phyloP scores from a whole-genome alignment of 2,329 filamentous ascomycete species.

The Phaeosphaeriaceae sp. region DNA sequence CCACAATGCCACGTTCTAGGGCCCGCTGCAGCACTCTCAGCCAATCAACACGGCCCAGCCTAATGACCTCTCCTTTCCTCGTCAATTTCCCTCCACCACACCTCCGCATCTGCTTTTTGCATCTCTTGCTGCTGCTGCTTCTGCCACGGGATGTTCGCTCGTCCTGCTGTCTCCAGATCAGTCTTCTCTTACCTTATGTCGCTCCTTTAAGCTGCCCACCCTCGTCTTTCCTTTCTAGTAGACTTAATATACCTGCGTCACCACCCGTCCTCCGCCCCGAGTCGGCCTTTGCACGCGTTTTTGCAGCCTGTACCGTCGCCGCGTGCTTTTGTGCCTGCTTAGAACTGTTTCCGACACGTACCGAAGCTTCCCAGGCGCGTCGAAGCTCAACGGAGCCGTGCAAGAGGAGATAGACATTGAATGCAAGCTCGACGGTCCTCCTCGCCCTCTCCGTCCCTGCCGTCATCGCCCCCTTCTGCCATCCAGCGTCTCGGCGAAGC shows the following conservation, averaged over 20 bases:
- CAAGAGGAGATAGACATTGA: conserved; percentile 37
- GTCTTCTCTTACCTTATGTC: conserved; percentile 44
- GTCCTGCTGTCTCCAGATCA: conserved; percentile 36
- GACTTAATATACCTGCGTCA: conserved; percentile 40
- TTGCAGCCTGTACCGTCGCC: conserved; percentile 9
- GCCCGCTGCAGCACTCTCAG: conserved; percentile 1
- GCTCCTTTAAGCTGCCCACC: conserved; percentile 43
- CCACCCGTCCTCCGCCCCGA: conserved; percentile 24
- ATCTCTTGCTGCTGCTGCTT: conserved; percentile 33
- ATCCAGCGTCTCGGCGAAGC: conserved; percentile 32
- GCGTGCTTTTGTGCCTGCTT: conserved; percentile 11
- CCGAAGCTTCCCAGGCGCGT: conserved; percentile 30
- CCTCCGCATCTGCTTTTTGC: conserved; percentile 25
- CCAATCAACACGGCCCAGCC: conserved; percentile 23
- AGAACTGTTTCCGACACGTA: conserved; percentile 25
- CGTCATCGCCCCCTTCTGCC: conserved; percentile 45
- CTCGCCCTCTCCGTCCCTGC: conserved; percentile 40
- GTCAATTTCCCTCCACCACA: conserved; percentile 14
- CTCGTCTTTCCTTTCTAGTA: conserved; percentile 45
- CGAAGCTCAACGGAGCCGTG: conserved; percentile 18
- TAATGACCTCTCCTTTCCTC: conserved; percentile 1
- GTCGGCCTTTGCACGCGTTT: conserved; percentile 19
- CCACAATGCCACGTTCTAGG: conserved; percentile 11
- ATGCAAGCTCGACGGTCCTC: conserved; percentile 49
- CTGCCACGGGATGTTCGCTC: conserved; percentile 41